Percentiles rank a stretch among this genome's conserved stretches.
Conservation (phyloP, 2,329 filamentous ascomycete species). For the Nigrospora sphaerica region DNA sequence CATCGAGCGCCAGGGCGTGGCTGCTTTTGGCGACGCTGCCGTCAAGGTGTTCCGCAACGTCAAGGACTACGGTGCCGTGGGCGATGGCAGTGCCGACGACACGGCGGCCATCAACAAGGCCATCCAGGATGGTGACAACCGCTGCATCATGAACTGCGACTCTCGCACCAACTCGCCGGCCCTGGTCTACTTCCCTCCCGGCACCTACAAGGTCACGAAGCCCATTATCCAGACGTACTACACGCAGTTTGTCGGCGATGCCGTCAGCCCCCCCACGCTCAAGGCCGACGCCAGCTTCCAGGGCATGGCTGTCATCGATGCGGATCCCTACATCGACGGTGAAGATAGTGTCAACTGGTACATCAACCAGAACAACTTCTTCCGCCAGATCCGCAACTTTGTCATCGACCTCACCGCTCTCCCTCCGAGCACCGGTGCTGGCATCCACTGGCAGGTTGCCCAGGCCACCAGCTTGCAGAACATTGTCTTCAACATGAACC, state of each 20-base stretch:
- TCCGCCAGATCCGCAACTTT: constrained; percentile 76
- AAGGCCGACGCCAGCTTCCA: constrained; percentile 65
- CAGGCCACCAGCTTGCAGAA: constrained; percentile 77
- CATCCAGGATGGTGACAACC: constrained; percentile 61
- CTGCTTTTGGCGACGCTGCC: constrained; percentile 51
- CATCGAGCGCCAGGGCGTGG: constrained; percentile 61
- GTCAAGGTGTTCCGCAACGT: constrained; percentile 77
- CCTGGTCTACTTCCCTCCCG: constrained; percentile 84
- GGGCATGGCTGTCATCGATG: constrained; percentile 85
- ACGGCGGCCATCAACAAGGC: constrained; percentile 83
- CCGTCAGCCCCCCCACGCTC: constrained; percentile 62
- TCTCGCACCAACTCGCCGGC: constrained; percentile 79
- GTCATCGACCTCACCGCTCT: constrained; percentile 67
- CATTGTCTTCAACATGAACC: constrained; percentile 72
- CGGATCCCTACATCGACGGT: constrained; percentile 69
- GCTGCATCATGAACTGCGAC: constrained; percentile 76
- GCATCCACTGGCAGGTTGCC: constrained; percentile 82
- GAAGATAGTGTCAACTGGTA: constrained; percentile 60
- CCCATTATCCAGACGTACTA: constrained; percentile 87
- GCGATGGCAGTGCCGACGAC: constrained; percentile 68
- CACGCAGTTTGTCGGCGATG: constrained; percentile 86
- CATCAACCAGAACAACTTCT: constrained; percentile 80
- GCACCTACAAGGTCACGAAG: constrained; percentile 74
- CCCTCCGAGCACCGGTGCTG: constrained; percentile 53
- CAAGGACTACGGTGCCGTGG: constrained; percentile 65